Evolutionary conservation across 2,329 filamentous ascomycete genomes (phyloP), one percentile per base, ranked within the genome.

Genomic region (Botrytis fragariae): DNA sequence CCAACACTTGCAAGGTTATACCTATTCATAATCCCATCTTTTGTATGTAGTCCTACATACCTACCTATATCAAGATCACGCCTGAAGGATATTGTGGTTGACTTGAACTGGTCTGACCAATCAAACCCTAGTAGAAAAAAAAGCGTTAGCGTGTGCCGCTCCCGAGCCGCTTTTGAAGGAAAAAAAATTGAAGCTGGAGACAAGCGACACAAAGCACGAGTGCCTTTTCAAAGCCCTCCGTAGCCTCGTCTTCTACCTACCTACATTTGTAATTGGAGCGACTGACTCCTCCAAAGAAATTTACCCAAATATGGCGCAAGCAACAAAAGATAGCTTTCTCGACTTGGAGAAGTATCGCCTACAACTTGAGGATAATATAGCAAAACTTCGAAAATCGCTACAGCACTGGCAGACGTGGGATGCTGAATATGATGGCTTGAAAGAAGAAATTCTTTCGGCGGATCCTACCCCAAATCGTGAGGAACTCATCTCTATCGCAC

Each of bases 381-480:
- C 86, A 68, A 90, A 93, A 81, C 87, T 98, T 32, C 89, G 89
- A 72, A 89, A 92, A 79, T 91, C 92, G 10, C 86, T 98, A 71
- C 90, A 90, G 75, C 92, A 97, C 84, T 99, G 95, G 95, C 92
- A 93, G 76, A 91, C 91, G 72, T 97, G 93, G 89, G 95, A 97
- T 81, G 90, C 92, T 65, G 95, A 98, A 81, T 98, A 98, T 82
- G 93, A 97, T 80, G 89, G 91, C 37, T 86, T 98, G 75, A 94
- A 93, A 81, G 93, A 97, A 81, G 93, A 97, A 79, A 88, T 98
- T 44, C 83, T 89, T 70, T 85, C 77, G 12, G 74, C 74, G 25
- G 68, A 77, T 35, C 84, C 6, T 81, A 91, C 39, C 81, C 86
- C 51, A 81, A 85, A 60, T 83, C 84, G 69, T 22, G 82, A 87